Percentiles rank a stretch among this genome's conserved stretches.
Conservation (phyloP, 2,329 filamentous ascomycete species). For the Ascochyta koolunga region DNA sequence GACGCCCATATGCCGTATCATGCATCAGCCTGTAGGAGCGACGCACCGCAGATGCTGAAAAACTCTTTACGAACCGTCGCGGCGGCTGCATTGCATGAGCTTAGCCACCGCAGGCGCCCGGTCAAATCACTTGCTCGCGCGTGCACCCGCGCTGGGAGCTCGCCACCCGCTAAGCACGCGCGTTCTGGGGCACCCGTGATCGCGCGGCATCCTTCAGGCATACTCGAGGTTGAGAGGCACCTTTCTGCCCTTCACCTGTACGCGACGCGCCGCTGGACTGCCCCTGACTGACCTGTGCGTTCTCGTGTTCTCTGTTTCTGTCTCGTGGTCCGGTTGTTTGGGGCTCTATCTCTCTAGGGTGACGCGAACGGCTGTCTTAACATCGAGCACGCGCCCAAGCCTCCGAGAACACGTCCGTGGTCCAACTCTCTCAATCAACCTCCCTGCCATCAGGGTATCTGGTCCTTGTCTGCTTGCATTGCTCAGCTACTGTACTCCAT, state of each 20-base stretch:
- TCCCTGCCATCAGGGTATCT: constrained; percentile 17
- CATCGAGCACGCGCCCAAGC: constrained; percentile 26
- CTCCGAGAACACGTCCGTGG: constrained; percentile 21
- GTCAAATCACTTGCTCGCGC: constrained; percentile 19
- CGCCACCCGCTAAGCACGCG: constrained; percentile 25
- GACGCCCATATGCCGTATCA: constrained; percentile 18
- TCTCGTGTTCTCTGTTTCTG: constrained; percentile 1
- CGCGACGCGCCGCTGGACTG: constrained; percentile 25
- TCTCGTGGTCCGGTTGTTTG: constrained; percentile 10
- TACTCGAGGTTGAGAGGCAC: constrained; percentile 15
- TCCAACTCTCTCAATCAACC: constrained; percentile 12
- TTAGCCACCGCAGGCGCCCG: constrained; percentile 13
- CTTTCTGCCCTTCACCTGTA: constrained; percentile 15
- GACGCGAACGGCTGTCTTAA: constrained; percentile 16
- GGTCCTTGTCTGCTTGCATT: constrained; percentile 6
- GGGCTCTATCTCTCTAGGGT: constrained; percentile 6
- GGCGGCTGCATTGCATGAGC: constrained; percentile 27
- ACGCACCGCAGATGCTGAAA: constrained; percentile 13
- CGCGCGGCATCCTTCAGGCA: constrained; percentile 28
- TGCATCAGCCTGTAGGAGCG: constrained; percentile 14
- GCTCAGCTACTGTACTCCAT: not conserved
- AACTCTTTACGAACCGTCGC: constrained; percentile 21
- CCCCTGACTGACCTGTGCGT: constrained; percentile 14
- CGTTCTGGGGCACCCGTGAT: constrained; percentile 26
- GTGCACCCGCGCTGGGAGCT: constrained; percentile 16